Evolutionary conservation across 2,329 filamentous ascomycete genomes (phyloP), one percentile per base, ranked within the genome.

Genomic region (Stemphylium lycopersici): DNA sequence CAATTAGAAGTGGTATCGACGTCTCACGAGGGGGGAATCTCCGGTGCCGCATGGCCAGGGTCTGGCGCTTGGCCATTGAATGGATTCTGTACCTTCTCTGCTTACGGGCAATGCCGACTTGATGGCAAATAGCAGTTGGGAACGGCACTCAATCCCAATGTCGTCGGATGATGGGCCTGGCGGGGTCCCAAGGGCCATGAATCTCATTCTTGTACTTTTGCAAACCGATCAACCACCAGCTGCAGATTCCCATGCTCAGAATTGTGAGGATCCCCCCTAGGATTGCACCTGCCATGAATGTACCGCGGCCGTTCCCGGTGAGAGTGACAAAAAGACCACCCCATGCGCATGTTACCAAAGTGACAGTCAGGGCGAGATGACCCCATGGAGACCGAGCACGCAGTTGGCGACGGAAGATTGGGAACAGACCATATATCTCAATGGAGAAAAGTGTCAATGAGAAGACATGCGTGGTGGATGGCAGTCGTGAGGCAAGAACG

Each of bases 191-290:
- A 1, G 95, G 95, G 38, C 95, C 95, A 70, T 93, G 91, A 63
- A 99, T 97, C 77, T 98, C 95, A 74, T 98, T 98, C 81, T 99
- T 99, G 78, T 98, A 99, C 78, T 96, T 93, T 77, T 99, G 95
- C 75, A 99, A 76, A 7, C 92, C 90, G 69, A 99, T 98, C 59
- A 99, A 78, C 93, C 95, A 98, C 93, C 93, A 98, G 72, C 91
- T 96, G 74, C 93, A 97, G 11, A 92, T 89, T 1, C 93, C 95
- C 86, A 97, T 96, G 2, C 87, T 87, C 48, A 96, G 74, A 4
- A 87, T 86, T 0, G 90, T 88, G 18, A 91, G 80, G 8, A 93
- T 68, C n/a, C 87, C 84, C 4, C 91, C 91, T 5, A 96, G 79
- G 1, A 93, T 74, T 61, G 91, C 87, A 11, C 95, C 95, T 2